Base-by-base conservation (phyloP, 768 basidiomycete genomes). In the Cystoderma amianthinum region DNA sequence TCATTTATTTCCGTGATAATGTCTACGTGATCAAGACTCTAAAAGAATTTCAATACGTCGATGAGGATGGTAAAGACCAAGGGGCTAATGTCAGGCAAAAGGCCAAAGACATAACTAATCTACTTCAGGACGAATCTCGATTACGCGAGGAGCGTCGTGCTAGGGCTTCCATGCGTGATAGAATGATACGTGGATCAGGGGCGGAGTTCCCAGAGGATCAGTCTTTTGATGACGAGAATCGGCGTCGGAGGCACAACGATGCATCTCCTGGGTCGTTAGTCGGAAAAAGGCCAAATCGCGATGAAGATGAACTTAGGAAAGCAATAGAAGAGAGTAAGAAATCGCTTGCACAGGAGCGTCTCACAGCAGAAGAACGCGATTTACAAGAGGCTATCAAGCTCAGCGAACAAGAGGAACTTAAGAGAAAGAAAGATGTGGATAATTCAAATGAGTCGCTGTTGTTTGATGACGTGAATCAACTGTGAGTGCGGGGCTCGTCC, bases 51-150 rank as follows among this genome's bases (percentile, higher is more conserved):
- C 95, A 98, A 52, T 96, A 82, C 56, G 61, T 95, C 43, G 96
- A 98, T 61, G 96, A 98, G 54, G 82, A 88, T 28, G 87, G 84
- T 38, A 96, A 96, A 61, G 96, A 99, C 58, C 92, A 96, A 55
- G 96, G 96, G 24, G 92, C 92, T n/a, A 99, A 98, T 61, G 90
- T 94, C 12, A 80, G 91, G 17, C 90, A 94, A 60, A 93, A 95
- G 64, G 96, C 96, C 10, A 98, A 99, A 59, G 96, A 98, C 51
- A 97, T 99, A 61, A 93, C 92, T 24, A 93, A 92, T 56, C 77
- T 98, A 10, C 73, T 99, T 19, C 73, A 78, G 58, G 96, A 99
- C 57, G 82, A 95, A 42, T 63, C 69, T 2, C 81, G 96, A 6
- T 74, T 99, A 36, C 76, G 90, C 9, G 80, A 88, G 48, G 93